Evolutionary conservation across 768 basidiomycete species (phyloP), one percentile per base, ranked within the genome.

Genomic region (Pleurotus sapidus): DNA sequence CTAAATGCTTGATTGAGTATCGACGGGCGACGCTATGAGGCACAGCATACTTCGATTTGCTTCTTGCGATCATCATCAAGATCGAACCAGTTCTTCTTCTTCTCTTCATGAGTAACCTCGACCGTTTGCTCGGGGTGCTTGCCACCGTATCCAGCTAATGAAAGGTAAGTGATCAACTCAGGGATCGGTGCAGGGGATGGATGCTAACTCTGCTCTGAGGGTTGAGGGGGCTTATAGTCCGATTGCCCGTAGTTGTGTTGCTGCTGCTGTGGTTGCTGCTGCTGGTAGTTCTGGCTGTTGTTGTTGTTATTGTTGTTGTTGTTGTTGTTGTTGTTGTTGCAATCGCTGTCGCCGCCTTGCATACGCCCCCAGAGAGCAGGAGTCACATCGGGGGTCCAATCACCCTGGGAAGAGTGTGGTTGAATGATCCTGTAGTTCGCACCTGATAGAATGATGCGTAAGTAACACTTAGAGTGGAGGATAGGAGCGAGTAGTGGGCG

Each of bases 351-450:
- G 8, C 61, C 56, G 25, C 73, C 78, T 18, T 72, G 70, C 23
- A 83, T 55, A 45, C 75, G 78, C 46, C 83, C 87, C 89, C 88
- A 91, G 30, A 91, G 76, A 8, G 86, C 85, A 38, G 88, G 87
- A 1, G 82, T 83, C 11, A 70, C 58, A 3, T 74, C 60, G 3
- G 90, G 90, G 23, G 83, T 69, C 90, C 90, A 92, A 61, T 89
- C 87, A 24, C 74, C 60, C 87, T 89, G 86, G 27, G 89, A 88
- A 54, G 65, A 71, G 72, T 91, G 89, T 7, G 86, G 74, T 64
- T 89, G 88, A 61, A 90, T 82, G 70, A 86, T 86, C 70, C 83
- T 85, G 76, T 89, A 91, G 42, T 68, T 71, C 60, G 70, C 66
- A 40, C 82, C 87, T 86, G 62, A 23, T 27, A 45, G 51, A 50